Percentiles rank a stretch among this genome's conserved stretches.
Evolutionary conservation across 371 early-diverging fungal species (phyloP).

Genomic region (Zychaea mexicana): DNA sequence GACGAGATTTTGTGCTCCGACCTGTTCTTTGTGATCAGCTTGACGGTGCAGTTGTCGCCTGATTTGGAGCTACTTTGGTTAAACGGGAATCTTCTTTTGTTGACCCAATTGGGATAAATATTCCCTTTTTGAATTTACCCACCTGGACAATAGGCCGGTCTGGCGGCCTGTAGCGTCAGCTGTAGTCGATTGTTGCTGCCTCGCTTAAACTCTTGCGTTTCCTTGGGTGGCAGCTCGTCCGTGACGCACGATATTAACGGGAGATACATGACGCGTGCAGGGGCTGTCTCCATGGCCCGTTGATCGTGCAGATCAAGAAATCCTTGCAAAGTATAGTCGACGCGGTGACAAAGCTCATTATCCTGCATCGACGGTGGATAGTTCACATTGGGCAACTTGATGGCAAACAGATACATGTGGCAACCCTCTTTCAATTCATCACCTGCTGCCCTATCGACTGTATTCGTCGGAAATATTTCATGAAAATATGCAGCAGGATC

Average conservation of each 20-base stretch:
- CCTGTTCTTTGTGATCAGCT: constrained; percentile 33
- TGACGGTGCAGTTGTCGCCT: constrained; percentile 47
- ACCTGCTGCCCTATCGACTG: neutral
- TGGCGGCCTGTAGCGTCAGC: constrained; percentile 33
- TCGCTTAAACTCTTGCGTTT: constrained; percentile 24
- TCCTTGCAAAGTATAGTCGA: constrained; percentile 42
- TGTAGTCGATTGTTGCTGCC: constrained; percentile 20
- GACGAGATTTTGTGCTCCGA: constrained; percentile 42
- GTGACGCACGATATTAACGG: constrained; percentile 34
- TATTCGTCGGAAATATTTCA: neutral
- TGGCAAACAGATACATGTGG: constrained; percentile 51
- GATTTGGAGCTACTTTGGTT: neutral
- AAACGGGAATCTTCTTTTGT: neutral
- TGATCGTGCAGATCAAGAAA: constrained; percentile 24
- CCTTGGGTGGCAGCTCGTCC: constrained; percentile 3
- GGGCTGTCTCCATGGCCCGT: constrained; percentile 19
- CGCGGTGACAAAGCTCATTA: constrained; percentile 33
- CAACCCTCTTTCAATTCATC: constrained; percentile 30
- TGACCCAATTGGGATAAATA: constrained; percentile 5
- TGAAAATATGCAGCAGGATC: neutral
- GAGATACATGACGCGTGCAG: constrained; percentile 34
- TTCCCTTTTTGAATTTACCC: constrained; percentile 8
- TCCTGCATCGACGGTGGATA: constrained; percentile 45
- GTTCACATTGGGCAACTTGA: constrained; percentile 43
- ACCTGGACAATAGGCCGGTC: constrained; percentile 50